Conservation (phyloP, 805 yeast genomes). For the Kluyveromyces nonfermentans region DNA sequence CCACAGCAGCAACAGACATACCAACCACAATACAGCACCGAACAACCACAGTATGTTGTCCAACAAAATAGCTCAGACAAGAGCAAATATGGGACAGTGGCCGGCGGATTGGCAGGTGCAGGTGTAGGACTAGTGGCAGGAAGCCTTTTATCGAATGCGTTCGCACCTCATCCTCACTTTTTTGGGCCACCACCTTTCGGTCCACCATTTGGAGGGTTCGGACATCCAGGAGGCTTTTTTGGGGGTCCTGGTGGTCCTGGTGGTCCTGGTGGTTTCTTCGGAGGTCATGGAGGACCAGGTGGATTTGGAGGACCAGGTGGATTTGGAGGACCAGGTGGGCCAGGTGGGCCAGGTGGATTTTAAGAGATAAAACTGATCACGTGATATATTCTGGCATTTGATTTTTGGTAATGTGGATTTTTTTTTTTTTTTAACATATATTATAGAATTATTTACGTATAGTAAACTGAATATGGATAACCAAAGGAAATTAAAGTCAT, state of each 20-base stretch:
- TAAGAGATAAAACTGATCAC: too few species aligned
- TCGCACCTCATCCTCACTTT: slow-evolving; percentile 19
- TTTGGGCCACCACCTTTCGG: slow-evolving; percentile 18
- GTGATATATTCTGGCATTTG: too few species aligned
- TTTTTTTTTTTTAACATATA: too few species aligned
- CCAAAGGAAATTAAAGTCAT: not conserved
- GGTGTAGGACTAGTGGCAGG: slow-evolving; percentile 62
- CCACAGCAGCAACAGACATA: slow-evolving; percentile 19
- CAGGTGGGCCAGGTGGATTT: too few species aligned
- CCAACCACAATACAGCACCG: slow-evolving; percentile 18
- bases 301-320: slow-evolving; percentile 21
- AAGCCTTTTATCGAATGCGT: slow-evolving; percentile 38
- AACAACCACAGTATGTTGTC: slow-evolving; percentile 9
- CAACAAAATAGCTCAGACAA: slow-evolving; percentile 24
- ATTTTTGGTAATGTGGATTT: too few species aligned
- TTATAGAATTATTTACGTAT: too few species aligned
- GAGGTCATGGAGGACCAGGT: slow-evolving; percentile 13
- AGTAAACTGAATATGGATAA: too few species aligned
- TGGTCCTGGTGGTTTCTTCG: not conserved
- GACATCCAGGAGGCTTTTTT: slow-evolving; percentile 9
- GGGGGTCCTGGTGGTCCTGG: slow-evolving; percentile 15
- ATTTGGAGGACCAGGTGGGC: slow-evolving; percentile 20
- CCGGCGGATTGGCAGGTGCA: slow-evolving; percentile 37
- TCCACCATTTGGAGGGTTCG: too few species aligned
- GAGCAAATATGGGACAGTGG: slow-evolving; percentile 23